These are phyloP conservation scores for Takashimella tepidaria DNA, from an alignment of 1,284 basidiomycete species.

Conservation along the genomic window DNA sequence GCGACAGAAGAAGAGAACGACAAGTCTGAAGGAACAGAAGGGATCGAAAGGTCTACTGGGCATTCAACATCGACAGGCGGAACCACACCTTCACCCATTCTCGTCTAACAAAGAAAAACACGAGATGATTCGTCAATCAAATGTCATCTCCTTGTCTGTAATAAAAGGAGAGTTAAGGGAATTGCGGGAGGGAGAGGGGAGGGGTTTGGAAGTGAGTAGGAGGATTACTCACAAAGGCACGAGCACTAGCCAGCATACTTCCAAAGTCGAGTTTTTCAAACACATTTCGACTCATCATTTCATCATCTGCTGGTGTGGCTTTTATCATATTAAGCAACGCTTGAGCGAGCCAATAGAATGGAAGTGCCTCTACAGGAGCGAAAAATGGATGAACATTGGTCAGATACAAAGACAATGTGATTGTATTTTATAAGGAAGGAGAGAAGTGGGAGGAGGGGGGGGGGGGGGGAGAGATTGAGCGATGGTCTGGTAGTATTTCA, in stretches of 20 bases:
- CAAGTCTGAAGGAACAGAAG: too few relatives aligned
- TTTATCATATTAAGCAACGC: conserved; percentile 41
- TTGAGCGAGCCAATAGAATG: conserved; percentile 49
- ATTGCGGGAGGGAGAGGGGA: neutral
- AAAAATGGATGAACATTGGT: neutral
- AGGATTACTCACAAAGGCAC: neutral
- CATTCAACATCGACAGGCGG: too few relatives aligned
- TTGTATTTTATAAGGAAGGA: too few relatives aligned
- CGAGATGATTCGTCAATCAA: too few relatives aligned
- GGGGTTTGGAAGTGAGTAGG: neutral
- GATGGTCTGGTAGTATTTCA: neutral
- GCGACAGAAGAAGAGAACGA: too few relatives aligned
- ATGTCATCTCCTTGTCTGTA: too few relatives aligned
- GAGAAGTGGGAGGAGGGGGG: too few relatives aligned
- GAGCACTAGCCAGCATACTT: neutral
- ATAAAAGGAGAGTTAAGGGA: neutral
- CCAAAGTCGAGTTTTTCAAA: neutral
- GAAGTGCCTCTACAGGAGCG: conserved; percentile 42
- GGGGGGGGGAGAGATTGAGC: too few relatives aligned
- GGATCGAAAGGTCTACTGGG: too few relatives aligned
- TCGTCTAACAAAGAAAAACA: neutral
- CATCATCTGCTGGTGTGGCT: neutral
- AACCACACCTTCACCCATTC: neutral
- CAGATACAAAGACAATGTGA: too few relatives aligned
- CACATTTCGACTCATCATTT: neutral